Evolutionary conservation across 495 filamentous ascomycete species (phyloP).

Genomic region (Penicillium canescens): DNA sequence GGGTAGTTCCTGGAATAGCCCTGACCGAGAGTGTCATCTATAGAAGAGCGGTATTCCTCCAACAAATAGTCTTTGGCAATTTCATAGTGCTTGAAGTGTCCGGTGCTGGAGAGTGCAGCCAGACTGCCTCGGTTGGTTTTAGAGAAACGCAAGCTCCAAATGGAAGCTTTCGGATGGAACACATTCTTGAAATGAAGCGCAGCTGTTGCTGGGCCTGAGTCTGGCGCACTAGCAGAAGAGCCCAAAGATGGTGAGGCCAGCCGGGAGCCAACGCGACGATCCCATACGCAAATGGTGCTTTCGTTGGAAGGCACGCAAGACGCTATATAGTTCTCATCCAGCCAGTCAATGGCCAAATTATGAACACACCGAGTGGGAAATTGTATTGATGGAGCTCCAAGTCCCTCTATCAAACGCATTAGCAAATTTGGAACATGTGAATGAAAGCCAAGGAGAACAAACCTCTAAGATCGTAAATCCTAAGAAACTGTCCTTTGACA

Average conservation of each 20-base stretch:
- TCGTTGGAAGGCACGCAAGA: slow-evolving; percentile 74
- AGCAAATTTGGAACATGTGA: slow-evolving; percentile 7
- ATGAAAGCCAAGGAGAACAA: slow-evolving; percentile 20
- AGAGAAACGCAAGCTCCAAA: slow-evolving; percentile 80
- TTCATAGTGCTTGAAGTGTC: slow-evolving; percentile 73
- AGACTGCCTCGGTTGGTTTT: slow-evolving; percentile 71
- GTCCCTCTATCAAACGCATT: slow-evolving; percentile 38
- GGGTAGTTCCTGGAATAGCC: slow-evolving; percentile 42
- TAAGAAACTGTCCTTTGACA: slow-evolving; percentile 79
- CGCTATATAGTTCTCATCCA: slow-evolving; percentile 92
- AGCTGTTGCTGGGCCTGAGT: slow-evolving; percentile 40
- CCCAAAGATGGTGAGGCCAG: slow-evolving; percentile 41
- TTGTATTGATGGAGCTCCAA: slow-evolving; percentile 56
- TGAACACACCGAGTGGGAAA: slow-evolving; percentile 84
- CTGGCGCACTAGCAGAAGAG: slow-evolving; percentile 30
- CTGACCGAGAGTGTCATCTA: slow-evolving; percentile 42
- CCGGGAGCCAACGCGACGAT: slow-evolving; percentile 67
- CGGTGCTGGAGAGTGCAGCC: slow-evolving; percentile 73
- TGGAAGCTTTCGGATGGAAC: slow-evolving; percentile 57
- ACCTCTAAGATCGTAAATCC: slow-evolving; percentile 92
- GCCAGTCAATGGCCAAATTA: slow-evolving; percentile 85
- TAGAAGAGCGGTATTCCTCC: slow-evolving; percentile 41
- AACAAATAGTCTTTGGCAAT: slow-evolving; percentile 61
- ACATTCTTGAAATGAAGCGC: slow-evolving; percentile 69
- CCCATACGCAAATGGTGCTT: slow-evolving; percentile 81